Evolutionary conservation across 2,329 filamentous ascomycete species (phyloP), one percentile per base, ranked within the genome.

Genomic region (Lasiodiplodia citricola): DNA sequence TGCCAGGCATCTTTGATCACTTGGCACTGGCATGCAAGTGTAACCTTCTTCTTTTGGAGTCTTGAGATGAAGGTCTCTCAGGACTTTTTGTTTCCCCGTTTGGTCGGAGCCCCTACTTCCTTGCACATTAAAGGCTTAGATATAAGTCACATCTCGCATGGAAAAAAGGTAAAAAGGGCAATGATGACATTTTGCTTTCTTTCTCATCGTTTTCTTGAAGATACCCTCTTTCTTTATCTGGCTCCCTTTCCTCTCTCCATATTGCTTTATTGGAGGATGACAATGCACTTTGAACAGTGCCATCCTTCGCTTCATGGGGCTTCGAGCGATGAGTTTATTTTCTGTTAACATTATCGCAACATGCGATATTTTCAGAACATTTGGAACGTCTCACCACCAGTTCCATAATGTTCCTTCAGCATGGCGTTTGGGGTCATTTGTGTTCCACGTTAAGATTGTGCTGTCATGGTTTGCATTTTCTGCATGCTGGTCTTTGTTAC

Each of bases 151-250:
- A 52, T 13, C 18, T 47, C 2, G 25, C 47, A n/a, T 64, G n/a
- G 23, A 11, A n/a, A n/a, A 31, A 64, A 25, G 44, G 28, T 10
- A 14, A 44, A 13, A 35, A 64, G 3, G 47, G 44, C 31, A 52
- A 28, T 28, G 60, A 52, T 37, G 44, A 18, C 47, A n/a, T 18
- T 13, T 25, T 5, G 41, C 47, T 52, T 8, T 52, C 44, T 35
- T 47, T 47, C 21, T 55, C 31, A 23, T 37, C 51, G 16, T n/a
- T 18, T 28, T 41, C n/a, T 54, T 65, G 31, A 65, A 65, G 63
- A 66, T 66, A 66, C 63, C 63, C 63, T 38, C 51, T 66, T 51
- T 56, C 50, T 14, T 31, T 55, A 21, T 47, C 55, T 18, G n/a
- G 28, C 28, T 35, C 11, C 35, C 10, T 28, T 25, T 23, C 51